Evolutionary conservation across 2,329 filamentous ascomycete genomes (phyloP).

Genomic region (Cordyceps tenuipes): DNA sequence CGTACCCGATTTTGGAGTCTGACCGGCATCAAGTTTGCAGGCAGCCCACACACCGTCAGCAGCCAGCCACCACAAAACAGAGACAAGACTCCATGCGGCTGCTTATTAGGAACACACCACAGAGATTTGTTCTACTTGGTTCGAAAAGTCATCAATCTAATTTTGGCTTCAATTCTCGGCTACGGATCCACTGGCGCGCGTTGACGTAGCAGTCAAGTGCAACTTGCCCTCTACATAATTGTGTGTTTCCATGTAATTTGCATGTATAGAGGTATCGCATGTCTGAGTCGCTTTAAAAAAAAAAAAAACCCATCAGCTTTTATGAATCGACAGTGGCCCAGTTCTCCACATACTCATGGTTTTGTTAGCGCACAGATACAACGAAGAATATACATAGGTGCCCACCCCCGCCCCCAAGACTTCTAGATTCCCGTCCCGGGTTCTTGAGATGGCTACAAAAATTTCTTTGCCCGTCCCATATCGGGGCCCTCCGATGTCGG

Average conservation of each 20-base stretch:
- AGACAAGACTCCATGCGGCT: conserved; percentile 1
- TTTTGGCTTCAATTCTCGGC: not conserved
- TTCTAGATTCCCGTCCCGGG: not conserved
- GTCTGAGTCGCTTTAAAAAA: not conserved
- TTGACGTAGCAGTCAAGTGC: not conserved
- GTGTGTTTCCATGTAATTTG: not conserved
- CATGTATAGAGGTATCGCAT: not conserved
- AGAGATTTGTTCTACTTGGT: not conserved
- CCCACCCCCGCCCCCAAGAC: not conserved
- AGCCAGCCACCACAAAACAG: not conserved
- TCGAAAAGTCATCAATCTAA: not conserved
- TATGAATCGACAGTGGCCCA: not conserved
- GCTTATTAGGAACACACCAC: not conserved
- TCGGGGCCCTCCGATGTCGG: not conserved
- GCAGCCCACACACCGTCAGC: conserved; percentile 2
- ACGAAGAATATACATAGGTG: no score
- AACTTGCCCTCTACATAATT: not conserved
- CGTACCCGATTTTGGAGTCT: not conserved
- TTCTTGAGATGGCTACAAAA: not conserved
- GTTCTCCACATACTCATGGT: not conserved
- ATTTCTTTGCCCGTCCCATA: not conserved
- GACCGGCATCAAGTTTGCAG: not conserved
- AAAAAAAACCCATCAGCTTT: not conserved
- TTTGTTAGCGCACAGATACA: no score
- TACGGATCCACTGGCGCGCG: not conserved